Percentiles rank a stretch among this genome's conserved stretches.
Evolutionary conservation across 2,329 filamentous ascomycete genomes (phyloP).

Genomic region (Microdochium trichocladiopsis): DNA sequence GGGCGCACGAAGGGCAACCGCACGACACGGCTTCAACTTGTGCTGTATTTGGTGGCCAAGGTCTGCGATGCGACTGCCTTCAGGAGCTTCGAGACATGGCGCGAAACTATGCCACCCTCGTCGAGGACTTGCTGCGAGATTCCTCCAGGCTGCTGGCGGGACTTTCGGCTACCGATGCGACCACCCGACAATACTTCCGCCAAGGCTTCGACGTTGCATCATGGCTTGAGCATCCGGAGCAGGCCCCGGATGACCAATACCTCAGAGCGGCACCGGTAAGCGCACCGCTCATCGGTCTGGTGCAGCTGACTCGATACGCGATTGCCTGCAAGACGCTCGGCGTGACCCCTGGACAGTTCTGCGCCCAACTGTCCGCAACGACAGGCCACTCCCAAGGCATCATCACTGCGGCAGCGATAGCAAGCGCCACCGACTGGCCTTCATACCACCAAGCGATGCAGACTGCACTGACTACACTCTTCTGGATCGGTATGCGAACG

Average conservation of each 20-base stretch:
- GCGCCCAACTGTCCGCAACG: constrained; percentile 11
- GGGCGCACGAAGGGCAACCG: not conserved
- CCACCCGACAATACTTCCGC: constrained; percentile 3
- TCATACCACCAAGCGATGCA: constrained; percentile 18
- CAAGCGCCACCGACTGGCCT: constrained; percentile 23
- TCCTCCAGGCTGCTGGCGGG: not conserved
- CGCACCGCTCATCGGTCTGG: constrained; percentile 27
- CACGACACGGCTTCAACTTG: constrained; percentile 30
- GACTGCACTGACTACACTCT: constrained; percentile 21
- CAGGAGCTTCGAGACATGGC: constrained; percentile 9
- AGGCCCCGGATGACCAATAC: constrained; percentile 19
- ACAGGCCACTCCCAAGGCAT: constrained; percentile 31
- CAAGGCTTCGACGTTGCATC: constrained; percentile 19
- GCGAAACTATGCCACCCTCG: not conserved
- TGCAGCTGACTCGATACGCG: constrained; percentile 21
- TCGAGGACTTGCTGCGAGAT: not conserved
- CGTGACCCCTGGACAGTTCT: constrained; percentile 20
- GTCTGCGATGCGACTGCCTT: constrained; percentile 16
- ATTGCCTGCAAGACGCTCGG: constrained; percentile 19
- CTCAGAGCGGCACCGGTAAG: constrained; percentile 27
- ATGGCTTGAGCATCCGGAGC: constrained; percentile 16
- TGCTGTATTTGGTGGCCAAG: constrained; percentile 35
- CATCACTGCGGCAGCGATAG: constrained; percentile 23
- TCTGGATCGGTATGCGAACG: constrained; percentile 23
- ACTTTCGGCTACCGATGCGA: not conserved